phyloP scores from a whole-genome alignment of 1,284 basidiomycete genomes.

The Puccinia triticina region DNA sequence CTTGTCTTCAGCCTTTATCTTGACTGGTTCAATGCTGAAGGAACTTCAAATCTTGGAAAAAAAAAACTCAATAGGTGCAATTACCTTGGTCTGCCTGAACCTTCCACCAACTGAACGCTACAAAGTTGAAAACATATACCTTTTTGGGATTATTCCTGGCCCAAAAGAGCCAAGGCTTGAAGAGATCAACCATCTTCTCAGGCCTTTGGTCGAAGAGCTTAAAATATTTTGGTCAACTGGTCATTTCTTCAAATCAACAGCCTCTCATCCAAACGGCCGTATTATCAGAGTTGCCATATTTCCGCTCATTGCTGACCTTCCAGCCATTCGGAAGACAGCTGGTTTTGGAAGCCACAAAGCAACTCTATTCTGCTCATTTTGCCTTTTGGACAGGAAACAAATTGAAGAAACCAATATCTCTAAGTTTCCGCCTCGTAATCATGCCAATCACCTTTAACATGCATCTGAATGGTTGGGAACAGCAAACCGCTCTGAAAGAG shows the following conservation, averaged over 20 bases:
- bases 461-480: not conserved
- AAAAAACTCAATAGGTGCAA: not conserved
- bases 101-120: constrained; percentile 1
- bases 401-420: not conserved
- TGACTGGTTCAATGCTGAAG: not conserved
- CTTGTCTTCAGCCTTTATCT: constrained; percentile 3
- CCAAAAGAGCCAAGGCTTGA: constrained; percentile 1
- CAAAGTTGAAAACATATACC: not conserved
- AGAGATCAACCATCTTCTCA: not conserved
- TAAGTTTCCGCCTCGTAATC: not conserved
- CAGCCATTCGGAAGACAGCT: not conserved
- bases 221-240: constrained; percentile 14
- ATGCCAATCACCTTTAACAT: not conserved
- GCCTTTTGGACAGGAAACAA: no score
- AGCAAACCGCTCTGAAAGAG: not conserved
- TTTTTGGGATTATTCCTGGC: constrained; percentile 10
- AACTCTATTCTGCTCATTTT: no score
- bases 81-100: constrained; percentile 17
- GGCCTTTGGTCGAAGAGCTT: constrained; percentile 16
- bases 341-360: not conserved
- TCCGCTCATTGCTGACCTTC: constrained; percentile 26
- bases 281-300: constrained; percentile 11
- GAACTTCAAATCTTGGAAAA: no score
- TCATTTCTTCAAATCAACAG: not conserved
- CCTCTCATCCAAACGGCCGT: not conserved